These are phyloP conservation scores for Epichloe scottii DNA, from an alignment of 2,329 filamentous ascomycete species.

Conservation along the genomic window DNA sequence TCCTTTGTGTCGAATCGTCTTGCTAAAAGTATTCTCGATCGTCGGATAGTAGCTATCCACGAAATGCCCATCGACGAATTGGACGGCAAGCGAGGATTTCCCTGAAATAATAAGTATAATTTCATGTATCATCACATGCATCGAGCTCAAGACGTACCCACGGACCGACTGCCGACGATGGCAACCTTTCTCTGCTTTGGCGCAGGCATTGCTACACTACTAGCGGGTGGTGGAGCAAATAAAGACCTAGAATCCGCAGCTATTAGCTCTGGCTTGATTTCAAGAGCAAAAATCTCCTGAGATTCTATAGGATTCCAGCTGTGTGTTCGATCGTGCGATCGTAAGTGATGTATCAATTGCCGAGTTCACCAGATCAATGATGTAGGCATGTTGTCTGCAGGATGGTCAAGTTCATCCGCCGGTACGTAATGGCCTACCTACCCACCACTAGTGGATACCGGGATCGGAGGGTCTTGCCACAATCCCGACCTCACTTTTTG, in stretches of 20 bases:
- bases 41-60: conserved; percentile 99
- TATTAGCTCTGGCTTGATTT: not conserved
- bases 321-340: not conserved
- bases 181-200: conserved; percentile 89
- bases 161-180: conserved; percentile 87
- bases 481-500: not conserved
- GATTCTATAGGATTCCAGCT: not conserved
- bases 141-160: conserved; percentile 34
- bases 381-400: not conserved
- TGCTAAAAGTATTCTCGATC: conserved; percentile 97
- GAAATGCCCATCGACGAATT: conserved; percentile 95
- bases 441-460: not conserved
- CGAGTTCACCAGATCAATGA: not conserved
- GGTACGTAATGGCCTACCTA: not conserved
- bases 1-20: conserved; percentile 82
- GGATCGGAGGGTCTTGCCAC: not conserved
- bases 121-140: not conserved
- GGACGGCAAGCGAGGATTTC: conserved; percentile 94
- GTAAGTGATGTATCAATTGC: not conserved
- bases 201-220: conserved; percentile 41
- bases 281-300: not conserved
- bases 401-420: not conserved
- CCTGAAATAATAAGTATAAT: conserved; percentile 37
- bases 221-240: not conserved
- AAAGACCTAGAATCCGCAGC: not conserved